Evolutionary conservation across 768 basidiomycete genomes (phyloP).

Genomic region (Tricholoma terreum): DNA sequence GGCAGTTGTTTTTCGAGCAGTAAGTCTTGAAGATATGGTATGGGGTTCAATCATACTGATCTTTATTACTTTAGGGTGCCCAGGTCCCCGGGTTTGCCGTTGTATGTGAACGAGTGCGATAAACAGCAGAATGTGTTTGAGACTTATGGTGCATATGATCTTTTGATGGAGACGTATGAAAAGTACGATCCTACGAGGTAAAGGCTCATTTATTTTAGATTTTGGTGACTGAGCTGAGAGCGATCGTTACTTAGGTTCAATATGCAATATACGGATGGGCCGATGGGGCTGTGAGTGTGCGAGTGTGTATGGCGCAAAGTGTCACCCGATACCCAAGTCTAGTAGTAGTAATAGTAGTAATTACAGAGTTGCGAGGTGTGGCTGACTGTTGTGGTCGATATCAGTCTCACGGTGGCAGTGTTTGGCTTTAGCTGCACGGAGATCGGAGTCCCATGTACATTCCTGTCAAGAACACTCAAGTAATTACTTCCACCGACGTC

Average conservation of each 20-base stretch:
- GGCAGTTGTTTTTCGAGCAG: constrained; percentile 1
- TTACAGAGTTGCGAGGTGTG: too few relatives aligned
- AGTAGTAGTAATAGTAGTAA: too few relatives aligned
- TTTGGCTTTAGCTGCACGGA: too few relatives aligned
- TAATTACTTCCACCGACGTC: too few relatives aligned
- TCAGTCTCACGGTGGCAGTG: too few relatives aligned
- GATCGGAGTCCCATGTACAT: too few relatives aligned
- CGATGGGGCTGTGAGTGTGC: constrained; percentile 18
- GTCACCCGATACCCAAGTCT: too few relatives aligned
- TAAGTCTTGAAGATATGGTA: neutral
- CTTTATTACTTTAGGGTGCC: constrained; percentile 27
- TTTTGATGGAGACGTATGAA: constrained; percentile 34
- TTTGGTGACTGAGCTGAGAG: neutral
- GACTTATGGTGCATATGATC: constrained; percentile 37
- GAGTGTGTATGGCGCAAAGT: too few relatives aligned
- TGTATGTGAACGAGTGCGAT: constrained; percentile 41
- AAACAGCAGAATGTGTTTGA: constrained; percentile 35
- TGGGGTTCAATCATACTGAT: neutral
- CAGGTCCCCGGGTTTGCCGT: constrained; percentile 34
- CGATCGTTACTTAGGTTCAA: constrained; percentile 27
- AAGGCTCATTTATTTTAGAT: neutral
- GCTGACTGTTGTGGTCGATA: too few relatives aligned
- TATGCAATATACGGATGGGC: constrained; percentile 30
- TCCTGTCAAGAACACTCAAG: too few relatives aligned
- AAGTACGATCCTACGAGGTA: constrained; percentile 45